Conservation (phyloP, 2,329 filamentous ascomycete species). For the Ceratocystis cacaofunesta region DNA sequence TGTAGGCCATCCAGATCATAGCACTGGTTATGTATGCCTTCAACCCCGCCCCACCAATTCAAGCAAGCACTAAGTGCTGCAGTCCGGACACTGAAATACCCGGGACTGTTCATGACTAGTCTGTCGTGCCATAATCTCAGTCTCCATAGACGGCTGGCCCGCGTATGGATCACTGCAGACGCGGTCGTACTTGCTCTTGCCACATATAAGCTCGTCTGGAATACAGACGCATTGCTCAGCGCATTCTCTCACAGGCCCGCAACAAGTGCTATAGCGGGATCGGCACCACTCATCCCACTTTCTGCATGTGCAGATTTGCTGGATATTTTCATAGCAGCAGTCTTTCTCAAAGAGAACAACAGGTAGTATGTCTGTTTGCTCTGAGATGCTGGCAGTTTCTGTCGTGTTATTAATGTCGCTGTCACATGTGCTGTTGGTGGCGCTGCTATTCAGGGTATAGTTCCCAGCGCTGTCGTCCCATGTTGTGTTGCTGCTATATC, state of each 20-base stretch:
- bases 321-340: constrained; percentile 9
- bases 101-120: not conserved
- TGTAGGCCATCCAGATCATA: not conserved
- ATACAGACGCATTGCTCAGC: constrained; percentile 12
- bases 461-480: not conserved
- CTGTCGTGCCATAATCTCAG: not conserved
- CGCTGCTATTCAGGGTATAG: not conserved
- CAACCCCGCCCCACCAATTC: not conserved
- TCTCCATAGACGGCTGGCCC: not conserved
- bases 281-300: constrained; percentile 11
- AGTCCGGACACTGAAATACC: not conserved
- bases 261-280: constrained; percentile 8
- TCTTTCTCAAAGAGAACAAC: not conserved
- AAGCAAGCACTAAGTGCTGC: not conserved
- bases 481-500: not conserved
- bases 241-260: constrained; percentile 9
- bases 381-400: not conserved
- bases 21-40: not conserved
- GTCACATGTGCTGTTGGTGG: not conserved
- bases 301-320: constrained; percentile 9
- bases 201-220: constrained; percentile 8
- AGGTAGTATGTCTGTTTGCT: not conserved
- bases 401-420: not conserved
- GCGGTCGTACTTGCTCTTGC: constrained; percentile 1
- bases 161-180: not conserved